phyloP scores from a whole-genome alignment of 1,139 yeast species.

The Yamadazyma buinensis region DNA sequence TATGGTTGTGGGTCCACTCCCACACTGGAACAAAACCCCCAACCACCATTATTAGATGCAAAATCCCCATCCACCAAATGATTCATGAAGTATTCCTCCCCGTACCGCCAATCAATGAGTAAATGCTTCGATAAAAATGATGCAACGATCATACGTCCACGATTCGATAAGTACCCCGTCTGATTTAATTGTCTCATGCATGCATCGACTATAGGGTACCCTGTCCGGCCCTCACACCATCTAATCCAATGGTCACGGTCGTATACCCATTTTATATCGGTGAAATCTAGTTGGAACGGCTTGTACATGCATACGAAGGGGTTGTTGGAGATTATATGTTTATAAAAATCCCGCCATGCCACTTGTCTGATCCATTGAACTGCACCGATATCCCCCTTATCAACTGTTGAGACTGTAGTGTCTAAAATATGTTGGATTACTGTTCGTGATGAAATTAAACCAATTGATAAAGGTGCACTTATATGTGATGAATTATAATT shows the following conservation, averaged over 20 bases:
- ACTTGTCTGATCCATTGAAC: slow-evolving; percentile 48
- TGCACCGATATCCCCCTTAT: slow-evolving; percentile 26
- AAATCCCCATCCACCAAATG: slow-evolving; percentile 51
- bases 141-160: slow-evolving; percentile 53
- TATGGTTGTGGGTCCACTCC: slow-evolving; percentile 56
- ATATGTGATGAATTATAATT: slow-evolving; percentile 35
- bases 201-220: slow-evolving; percentile 56
- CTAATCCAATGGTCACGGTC: slow-evolving; percentile 32
- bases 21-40: slow-evolving; percentile 52
- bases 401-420: slow-evolving; percentile 20
- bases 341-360: slow-evolving; percentile 58
- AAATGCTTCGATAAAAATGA: slow-evolving; percentile 50
- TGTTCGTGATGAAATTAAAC: slow-evolving; percentile 41
- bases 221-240: slow-evolving; percentile 54
- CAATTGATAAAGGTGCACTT: slow-evolving; percentile 45
- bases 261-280: slow-evolving; percentile 40
- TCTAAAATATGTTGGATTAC: slow-evolving; percentile 26
- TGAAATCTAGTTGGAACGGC: slow-evolving; percentile 43
- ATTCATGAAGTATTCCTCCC: slow-evolving; percentile 48
- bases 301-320: slow-evolving; percentile 49
- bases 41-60: slow-evolving; percentile 54
- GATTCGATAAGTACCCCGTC: slow-evolving; percentile 53
- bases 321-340: slow-evolving; percentile 45
- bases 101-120: slow-evolving; percentile 53
- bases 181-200: slow-evolving; percentile 47